These are phyloP conservation scores for Fusarium globosum DNA, from an alignment of 2,329 filamentous ascomycete genomes.

Conservation along the genomic window DNA sequence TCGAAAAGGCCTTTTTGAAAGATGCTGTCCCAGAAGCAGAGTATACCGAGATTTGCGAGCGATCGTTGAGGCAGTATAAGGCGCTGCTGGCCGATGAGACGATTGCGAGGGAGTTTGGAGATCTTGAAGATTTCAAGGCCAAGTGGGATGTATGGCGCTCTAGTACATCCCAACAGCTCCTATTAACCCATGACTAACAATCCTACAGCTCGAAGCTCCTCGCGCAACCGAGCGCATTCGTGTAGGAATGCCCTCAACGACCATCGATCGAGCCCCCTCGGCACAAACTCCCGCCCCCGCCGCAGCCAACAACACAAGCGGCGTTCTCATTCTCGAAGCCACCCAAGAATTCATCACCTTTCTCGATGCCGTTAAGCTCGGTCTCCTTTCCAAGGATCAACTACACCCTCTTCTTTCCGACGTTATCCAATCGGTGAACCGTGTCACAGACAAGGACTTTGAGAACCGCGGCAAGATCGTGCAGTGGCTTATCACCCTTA, in stretches of 20 bases:
- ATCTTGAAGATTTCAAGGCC: slow-evolving; percentile 89
- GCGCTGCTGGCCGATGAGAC: slow-evolving; percentile 90
- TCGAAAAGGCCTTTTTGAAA: slow-evolving; percentile 96
- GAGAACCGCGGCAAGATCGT: slow-evolving; percentile 97
- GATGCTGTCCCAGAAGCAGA: slow-evolving; percentile 92
- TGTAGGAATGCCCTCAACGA: slow-evolving; percentile 91
- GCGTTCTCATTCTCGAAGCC: slow-evolving; percentile 82
- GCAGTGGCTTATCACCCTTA: slow-evolving; percentile 96
- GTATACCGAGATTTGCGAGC: slow-evolving; percentile 96
- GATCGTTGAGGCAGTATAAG: slow-evolving; percentile 95
- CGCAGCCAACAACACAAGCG: slow-evolving; percentile 62
- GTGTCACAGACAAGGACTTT: slow-evolving; percentile 95
- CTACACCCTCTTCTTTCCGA: slow-evolving; percentile 95
- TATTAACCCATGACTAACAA: background rate
- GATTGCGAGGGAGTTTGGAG: slow-evolving; percentile 88
- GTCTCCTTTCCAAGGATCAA: slow-evolving; percentile 92
- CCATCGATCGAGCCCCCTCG: slow-evolving; percentile 67
- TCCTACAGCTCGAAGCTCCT: slow-evolving; percentile 84
- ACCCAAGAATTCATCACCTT: slow-evolving; percentile 99
- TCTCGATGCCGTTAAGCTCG: slow-evolving; percentile 91
- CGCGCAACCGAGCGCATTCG: slow-evolving; percentile 92
- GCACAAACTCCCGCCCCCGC: slow-evolving; percentile 57
- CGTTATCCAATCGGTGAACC: slow-evolving; percentile 96
- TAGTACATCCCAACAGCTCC: rapidly evolving
- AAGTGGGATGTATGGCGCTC: slow-evolving; percentile 80